Evolutionary conservation across 495 filamentous ascomycete genomes (phyloP).

Genomic region (Aspergillus egyptiacus): DNA sequence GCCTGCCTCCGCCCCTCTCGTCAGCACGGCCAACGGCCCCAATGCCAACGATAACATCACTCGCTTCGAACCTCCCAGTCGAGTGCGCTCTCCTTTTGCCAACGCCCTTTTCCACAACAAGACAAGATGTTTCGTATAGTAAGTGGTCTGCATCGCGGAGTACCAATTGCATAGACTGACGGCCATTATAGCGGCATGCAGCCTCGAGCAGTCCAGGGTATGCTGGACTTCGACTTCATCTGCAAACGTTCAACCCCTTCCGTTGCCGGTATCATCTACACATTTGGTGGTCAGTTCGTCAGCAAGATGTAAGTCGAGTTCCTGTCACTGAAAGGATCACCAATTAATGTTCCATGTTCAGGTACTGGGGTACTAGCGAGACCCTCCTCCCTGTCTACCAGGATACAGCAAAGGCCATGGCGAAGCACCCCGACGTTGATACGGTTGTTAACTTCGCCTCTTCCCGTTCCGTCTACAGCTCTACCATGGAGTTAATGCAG

Average conservation of each 20-base stretch:
- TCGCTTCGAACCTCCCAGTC: constrained; percentile 88
- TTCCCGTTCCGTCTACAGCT: constrained; percentile 94
- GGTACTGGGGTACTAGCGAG: constrained; percentile 99
- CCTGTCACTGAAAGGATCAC: neutral
- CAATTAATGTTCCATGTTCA: constrained; percentile 17
- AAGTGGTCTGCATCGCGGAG: constrained; percentile 27
- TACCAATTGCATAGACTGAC: constrained; percentile 15
- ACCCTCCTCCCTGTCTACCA: constrained; percentile 98
- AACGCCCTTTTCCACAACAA: constrained; percentile 96
- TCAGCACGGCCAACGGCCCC: constrained; percentile 41
- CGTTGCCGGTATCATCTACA: constrained; percentile 99
- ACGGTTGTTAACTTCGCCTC: constrained; percentile 99
- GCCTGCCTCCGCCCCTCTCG: constrained; percentile 41
- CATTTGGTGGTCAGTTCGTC: constrained; percentile 98
- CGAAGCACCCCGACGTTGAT: constrained; percentile 96
- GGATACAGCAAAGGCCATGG: constrained; percentile 84
- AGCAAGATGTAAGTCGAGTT: constrained; percentile 78
- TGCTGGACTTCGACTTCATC: constrained; percentile 99
- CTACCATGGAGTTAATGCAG: constrained; percentile 97
- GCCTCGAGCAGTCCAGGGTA: constrained; percentile 96
- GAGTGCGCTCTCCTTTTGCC: constrained; percentile 79
- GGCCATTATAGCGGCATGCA: constrained; percentile 68
- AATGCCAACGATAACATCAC: constrained; percentile 94
- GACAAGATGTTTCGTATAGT: constrained; percentile 99
- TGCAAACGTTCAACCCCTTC: constrained; percentile 97